A percentile compares a stretch with the other conserved stretches of the same genome.
phyloP scores from a whole-genome alignment of 441 rosid genomes.

The Syzygium malaccense region DNA sequence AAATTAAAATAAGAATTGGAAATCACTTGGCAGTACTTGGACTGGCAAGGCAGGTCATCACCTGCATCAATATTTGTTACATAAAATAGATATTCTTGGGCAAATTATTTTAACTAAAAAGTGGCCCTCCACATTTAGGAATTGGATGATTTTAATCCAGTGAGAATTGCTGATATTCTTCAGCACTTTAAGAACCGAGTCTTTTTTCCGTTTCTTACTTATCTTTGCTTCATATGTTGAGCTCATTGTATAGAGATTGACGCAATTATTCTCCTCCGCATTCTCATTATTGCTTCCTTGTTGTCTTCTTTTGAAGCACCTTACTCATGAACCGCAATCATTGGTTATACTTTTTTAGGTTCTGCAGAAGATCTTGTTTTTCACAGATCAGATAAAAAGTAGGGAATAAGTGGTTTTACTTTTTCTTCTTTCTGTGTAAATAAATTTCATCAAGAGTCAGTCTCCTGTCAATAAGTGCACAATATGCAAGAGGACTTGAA shows the following conservation, averaged over 20 bases:
- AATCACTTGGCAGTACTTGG: neutral
- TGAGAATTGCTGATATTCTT: neutral
- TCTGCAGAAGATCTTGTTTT: neutral
- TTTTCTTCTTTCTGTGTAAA: neutral
- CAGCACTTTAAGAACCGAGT: neutral
- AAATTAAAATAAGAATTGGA: neutral
- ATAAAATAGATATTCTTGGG: neutral
- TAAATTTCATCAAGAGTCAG: neutral
- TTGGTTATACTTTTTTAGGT: neutral
- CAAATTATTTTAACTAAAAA: neutral
- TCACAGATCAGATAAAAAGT: neutral
- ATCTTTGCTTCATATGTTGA: neutral
- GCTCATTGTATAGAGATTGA: neutral
- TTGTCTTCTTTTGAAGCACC: neutral
- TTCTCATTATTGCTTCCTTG: neutral
- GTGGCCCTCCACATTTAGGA: neutral
- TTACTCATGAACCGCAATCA: neutral
- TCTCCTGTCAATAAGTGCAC: neutral
- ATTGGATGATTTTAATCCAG: neutral
- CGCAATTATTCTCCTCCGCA: neutral
- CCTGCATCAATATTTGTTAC: neutral
- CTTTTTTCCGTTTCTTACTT: neutral
- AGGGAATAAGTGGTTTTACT: neutral
- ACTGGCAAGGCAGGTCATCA: neutral
- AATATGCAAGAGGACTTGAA: neutral